These are phyloP conservation scores for Serendipita indica DNA, from an alignment of 768 basidiomycete genomes.

Conservation along the genomic window DNA sequence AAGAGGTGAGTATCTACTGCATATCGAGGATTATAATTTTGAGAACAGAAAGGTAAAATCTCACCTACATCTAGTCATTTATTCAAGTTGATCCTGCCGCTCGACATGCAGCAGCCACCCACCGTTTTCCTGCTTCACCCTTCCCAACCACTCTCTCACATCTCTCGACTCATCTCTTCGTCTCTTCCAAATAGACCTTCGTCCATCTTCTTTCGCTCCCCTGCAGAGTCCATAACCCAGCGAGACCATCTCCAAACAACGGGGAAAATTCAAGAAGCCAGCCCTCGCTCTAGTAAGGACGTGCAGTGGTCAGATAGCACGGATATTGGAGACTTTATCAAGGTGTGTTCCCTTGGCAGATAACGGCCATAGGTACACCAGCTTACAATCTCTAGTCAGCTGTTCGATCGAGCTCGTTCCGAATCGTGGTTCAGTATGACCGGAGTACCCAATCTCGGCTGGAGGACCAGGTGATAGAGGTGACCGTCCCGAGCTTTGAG, in stretches of 20 bases:
- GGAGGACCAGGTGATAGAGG: constrained; percentile 27
- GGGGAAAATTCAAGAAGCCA: not conserved
- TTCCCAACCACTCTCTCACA: constrained; percentile 52
- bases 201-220: not conserved
- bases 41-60: constrained; percentile 33
- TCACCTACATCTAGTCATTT: constrained; percentile 48
- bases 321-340: constrained; percentile 51
- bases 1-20: constrained; percentile 11
- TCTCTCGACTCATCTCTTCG: constrained; percentile 39
- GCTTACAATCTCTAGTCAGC: not conserved
- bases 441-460: not conserved
- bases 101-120: constrained; percentile 21
- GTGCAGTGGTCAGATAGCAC: constrained; percentile 48
- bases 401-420: not conserved
- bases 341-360: constrained; percentile 22
- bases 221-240: not conserved
- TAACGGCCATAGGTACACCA: not conserved
- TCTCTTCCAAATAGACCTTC: constrained; percentile 19
- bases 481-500: constrained; percentile 48
- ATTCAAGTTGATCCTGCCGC: constrained; percentile 48
- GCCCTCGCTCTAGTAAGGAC: constrained; percentile 13
- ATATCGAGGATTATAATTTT: not conserved
- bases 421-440: not conserved
- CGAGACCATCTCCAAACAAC: not conserved
- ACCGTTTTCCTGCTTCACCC: constrained; percentile 52